phyloP scores from a whole-genome alignment of 2,329 filamentous ascomycete species.

The Hypoxylon sp. region DNA sequence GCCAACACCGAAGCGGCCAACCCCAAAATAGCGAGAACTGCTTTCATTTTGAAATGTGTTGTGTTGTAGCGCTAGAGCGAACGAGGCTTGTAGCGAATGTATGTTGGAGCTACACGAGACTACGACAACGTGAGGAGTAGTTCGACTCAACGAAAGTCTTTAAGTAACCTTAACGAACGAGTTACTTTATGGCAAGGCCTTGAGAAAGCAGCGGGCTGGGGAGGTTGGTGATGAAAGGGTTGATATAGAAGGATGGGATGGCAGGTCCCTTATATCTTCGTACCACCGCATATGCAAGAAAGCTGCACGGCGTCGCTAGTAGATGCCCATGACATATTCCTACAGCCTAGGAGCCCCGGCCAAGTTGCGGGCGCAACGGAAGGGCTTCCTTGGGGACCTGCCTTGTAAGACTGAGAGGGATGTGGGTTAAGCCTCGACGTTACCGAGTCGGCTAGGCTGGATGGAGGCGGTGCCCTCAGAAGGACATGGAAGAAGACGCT shows the following conservation, averaged over 20 bases:
- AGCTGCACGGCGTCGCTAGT: constrained; percentile 37
- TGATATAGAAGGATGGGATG: constrained; percentile 36
- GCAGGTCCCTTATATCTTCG: constrained; percentile 43
- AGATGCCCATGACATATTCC: constrained; percentile 41
- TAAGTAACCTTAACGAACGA: constrained; percentile 53
- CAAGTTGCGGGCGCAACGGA: constrained; percentile 30
- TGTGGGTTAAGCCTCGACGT: constrained; percentile 21
- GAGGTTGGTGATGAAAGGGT: constrained; percentile 34
- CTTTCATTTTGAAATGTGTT: constrained; percentile 50
- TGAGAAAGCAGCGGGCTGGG: constrained; percentile 34
- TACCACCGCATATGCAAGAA: constrained; percentile 35
- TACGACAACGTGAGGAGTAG: constrained; percentile 23
- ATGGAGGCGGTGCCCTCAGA: neutral
- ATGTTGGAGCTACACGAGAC: constrained; percentile 24
- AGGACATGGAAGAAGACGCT: constrained; percentile 24
- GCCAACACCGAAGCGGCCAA: constrained; percentile 48
- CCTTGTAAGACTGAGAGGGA: constrained; percentile 24
- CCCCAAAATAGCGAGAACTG: constrained; percentile 44
- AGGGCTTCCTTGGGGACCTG: constrained; percentile 24
- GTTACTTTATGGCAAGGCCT: constrained; percentile 43
- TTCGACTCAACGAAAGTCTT: constrained; percentile 40
- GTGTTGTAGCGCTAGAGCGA: constrained; percentile 16
- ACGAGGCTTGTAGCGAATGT: constrained; percentile 27
- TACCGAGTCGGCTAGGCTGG: constrained; percentile 13
- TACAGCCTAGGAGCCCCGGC: constrained; percentile 23